These are phyloP conservation scores for Inosperma sp. DNA, from an alignment of 768 basidiomycete species.

Conservation along the genomic window DNA sequence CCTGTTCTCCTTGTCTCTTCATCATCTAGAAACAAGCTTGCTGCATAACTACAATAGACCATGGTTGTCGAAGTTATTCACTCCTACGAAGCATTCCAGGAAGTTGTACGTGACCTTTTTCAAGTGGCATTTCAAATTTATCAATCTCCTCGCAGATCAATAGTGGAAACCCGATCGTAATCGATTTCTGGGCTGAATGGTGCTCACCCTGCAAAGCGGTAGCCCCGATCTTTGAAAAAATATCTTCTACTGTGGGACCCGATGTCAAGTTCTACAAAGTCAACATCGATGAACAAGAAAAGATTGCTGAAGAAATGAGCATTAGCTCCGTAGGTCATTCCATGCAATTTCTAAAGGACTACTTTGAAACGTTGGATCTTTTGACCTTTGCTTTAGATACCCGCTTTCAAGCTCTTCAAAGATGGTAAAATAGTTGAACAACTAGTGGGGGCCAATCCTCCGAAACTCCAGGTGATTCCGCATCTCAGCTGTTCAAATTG, in stretches of 20 bases:
- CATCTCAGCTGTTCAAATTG: constrained; percentile 21
- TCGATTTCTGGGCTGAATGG: too few relatives aligned
- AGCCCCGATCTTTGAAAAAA: constrained; percentile 58
- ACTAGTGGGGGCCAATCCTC: constrained; percentile 47
- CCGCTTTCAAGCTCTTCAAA: constrained; percentile 38
- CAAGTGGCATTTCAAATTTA: too few relatives aligned
- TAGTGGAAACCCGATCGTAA: too few relatives aligned
- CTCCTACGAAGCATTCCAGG: too few relatives aligned
- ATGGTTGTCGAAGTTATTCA: too few relatives aligned
- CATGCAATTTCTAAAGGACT: neutral
- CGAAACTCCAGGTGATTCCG: constrained; percentile 38
- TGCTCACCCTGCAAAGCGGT: constrained; percentile 63
- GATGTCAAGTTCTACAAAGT: constrained; percentile 65
- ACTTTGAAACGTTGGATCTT: neutral
- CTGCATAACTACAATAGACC: too few relatives aligned
- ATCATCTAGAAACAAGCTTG: too few relatives aligned
- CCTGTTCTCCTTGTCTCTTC: too few relatives aligned
- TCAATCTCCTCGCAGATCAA: too few relatives aligned
- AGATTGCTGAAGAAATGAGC: constrained; percentile 53
- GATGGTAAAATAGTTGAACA: constrained; percentile 32
- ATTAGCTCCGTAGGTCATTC: constrained; percentile 52
- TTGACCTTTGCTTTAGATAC: constrained; percentile 40
- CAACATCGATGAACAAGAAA: constrained; percentile 56
- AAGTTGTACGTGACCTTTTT: too few relatives aligned
- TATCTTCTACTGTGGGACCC: constrained; percentile 34